Evolutionary conservation across 352 stramenopile genomes (phyloP).

Genomic region (Phytophthora podocarpi): DNA sequence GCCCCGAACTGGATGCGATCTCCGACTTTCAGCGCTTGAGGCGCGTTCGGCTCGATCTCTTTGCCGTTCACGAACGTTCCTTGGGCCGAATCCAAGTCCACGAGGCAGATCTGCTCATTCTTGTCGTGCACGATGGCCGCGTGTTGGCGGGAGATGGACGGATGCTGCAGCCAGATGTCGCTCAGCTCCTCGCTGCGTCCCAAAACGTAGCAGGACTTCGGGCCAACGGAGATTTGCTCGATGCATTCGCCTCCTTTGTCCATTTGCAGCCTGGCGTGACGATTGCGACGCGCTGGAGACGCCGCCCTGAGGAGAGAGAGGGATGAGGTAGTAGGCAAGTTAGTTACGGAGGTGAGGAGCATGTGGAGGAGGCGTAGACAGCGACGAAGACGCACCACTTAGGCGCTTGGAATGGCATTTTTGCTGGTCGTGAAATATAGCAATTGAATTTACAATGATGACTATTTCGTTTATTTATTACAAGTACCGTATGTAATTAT

Average conservation of each 20-base stretch:
- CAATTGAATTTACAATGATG: no score
- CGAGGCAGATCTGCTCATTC: constrained; percentile 51
- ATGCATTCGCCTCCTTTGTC: constrained; percentile 51
- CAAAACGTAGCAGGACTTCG: constrained; percentile 67
- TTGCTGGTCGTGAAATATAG: no score
- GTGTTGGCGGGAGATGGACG: constrained; percentile 84
- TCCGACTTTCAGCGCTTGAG: constrained; percentile 43
- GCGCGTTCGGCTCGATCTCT: constrained; percentile 60
- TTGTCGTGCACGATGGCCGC: constrained; percentile 75
- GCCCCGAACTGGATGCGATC: constrained; percentile 65
- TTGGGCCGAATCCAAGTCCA: constrained; percentile 86
- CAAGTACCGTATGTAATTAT: no score
- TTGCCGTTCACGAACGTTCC: constrained; percentile 82
- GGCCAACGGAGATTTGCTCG: constrained; percentile 53
- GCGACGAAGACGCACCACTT: constrained; percentile 25
- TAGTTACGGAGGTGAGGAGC: not conserved
- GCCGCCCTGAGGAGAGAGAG: constrained; percentile 45
- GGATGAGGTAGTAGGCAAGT: not conserved
- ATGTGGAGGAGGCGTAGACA: not conserved
- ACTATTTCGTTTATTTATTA: no score
- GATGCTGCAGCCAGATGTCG: constrained; percentile 78
- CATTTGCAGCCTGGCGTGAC: constrained; percentile 55
- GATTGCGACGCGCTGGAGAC: constrained; percentile 48
- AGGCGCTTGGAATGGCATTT: constrained; percentile 22
- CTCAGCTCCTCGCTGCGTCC: constrained; percentile 79